These are phyloP conservation scores for Backusella morwellensis DNA, from an alignment of 192 early-diverging fungal species.

Conservation along the genomic window DNA sequence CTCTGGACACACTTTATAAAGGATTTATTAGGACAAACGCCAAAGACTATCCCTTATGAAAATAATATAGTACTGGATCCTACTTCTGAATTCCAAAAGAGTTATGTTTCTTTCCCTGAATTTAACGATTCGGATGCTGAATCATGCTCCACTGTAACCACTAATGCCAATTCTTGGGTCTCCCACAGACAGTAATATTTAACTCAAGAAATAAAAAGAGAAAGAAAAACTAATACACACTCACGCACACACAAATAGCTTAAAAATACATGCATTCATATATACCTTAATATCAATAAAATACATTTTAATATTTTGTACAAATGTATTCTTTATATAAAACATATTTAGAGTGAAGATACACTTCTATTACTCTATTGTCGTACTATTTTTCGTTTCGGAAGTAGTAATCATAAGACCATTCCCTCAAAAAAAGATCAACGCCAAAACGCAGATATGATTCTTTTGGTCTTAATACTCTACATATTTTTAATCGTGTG, in stretches of 20 bases:
- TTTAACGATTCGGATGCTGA: constrained; percentile 7
- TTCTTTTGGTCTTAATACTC: too few species aligned
- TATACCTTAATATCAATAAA: background rate
- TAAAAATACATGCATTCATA: background rate
- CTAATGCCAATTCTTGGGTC: constrained; percentile 6
- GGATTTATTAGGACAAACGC: background rate
- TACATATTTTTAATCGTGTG: background rate
- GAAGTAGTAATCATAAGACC: background rate
- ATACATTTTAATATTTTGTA: background rate
- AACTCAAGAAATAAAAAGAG: background rate
- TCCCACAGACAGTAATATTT: background rate
- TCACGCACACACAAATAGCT: background rate
- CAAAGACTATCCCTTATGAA: background rate
- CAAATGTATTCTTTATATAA: background rate
- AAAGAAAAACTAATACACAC: background rate
- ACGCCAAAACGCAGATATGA: background rate
- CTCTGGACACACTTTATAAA: constrained; percentile 4
- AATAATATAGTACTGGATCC: constrained; percentile 2
- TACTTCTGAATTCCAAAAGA: constrained; percentile 17
- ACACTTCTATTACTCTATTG: background rate
- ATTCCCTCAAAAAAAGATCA: too few species aligned
- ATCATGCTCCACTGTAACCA: background rate
- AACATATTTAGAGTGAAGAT: background rate
- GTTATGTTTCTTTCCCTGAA: constrained; percentile 19
- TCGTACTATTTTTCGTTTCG: background rate